Evolutionary conservation across 768 basidiomycete species (phyloP), one percentile per base, ranked within the genome.

Genomic region (Dentipellis sp.): DNA sequence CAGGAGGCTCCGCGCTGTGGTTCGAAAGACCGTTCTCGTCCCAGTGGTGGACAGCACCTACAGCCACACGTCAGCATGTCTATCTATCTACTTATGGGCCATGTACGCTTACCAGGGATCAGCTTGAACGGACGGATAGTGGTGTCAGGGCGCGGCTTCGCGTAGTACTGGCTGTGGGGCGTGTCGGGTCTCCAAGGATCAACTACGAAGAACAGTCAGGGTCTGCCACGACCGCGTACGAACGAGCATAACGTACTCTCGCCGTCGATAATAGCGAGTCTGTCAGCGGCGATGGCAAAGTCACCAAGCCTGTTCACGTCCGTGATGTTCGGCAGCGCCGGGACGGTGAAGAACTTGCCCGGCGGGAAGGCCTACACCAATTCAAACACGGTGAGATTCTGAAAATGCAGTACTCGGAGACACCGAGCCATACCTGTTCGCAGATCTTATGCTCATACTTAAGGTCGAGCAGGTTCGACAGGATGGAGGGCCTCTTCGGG

Each of bases 151-250:
- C 93, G 75, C 50, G 80, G 74, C 9, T 71, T 65, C 3, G 92
- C 91, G 51, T 88, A 79, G 49, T 69, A 66, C 51, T 78, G 74
- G 60, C 88, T 88, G 66, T 91, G 91, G 0, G 90, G 89, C 10
- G 89, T 91, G 62, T 82, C 83, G 0, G 92, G 91, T 56, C 86
- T 79, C 93, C 93, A 97, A 14, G 93, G 92, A 70, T 95, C 93
- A 35, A 88, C 89, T 90, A 58, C 2, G 1, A 22, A 45, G 7
- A 45, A 45, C 3, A n/a, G 48, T 12, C 4, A 17, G 36, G 11
- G 17, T 23, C 22, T 16, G 5, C n/a, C 10, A 39, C 17, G 35
- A 7, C 37, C 10, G 12, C 34, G 6, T 34, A 8, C 6, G 10
- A 48, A 21, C 17, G 29, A 6, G 6, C 49, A 16, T 35, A 14